Base-by-base conservation (phyloP, 2,329 filamentous ascomycete genomes). In the Pestalotiopsis sp. region DNA sequence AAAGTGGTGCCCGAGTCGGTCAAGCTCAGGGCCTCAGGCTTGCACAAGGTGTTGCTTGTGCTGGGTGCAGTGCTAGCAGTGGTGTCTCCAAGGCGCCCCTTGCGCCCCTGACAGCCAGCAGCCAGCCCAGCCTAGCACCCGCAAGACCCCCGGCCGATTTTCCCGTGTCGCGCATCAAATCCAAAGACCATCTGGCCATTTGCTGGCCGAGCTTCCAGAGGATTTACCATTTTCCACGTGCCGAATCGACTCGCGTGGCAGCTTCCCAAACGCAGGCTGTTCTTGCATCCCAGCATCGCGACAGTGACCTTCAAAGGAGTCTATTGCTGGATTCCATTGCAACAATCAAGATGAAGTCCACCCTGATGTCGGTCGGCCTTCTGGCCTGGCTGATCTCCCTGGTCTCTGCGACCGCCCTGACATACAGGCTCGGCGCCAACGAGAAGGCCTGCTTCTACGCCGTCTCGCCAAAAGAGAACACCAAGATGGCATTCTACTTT, bases 401-500 rank as follows among this genome's bases (percentile, higher is more conserved):
- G 70, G 92, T 91, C 66, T 90, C 92, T 67, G 94, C 94, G 49
- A 99, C 96, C 4, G 95, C 96, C 56, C 87, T 99, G 78, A 99
- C 96, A 62, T 99, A 98, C 86, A 94, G 95, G 83, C 87, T 99
- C 61, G 84, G 87, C 66, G 93, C 96, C 65, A 93, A 97, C 84
- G 96, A 98, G 86, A 94, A 93, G 83, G 94, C 96, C 70, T 99
- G 96, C 86, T 99, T 99, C 89, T 98, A 93, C 81, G 89, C 93
- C 68, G 85, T 90, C 74, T 91, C 95, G 67, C 90, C 94, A 72
- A 89, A 92, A 79, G 87, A 89, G 79, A 91, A 91, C 75, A 90
- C 93, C 76, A 99, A 99, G 89, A 87, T 99, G 74, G 95, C 96
- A 64, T 99, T 99, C 80, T 99, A 99, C 85, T 99, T 99, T 83